phyloP scores from a whole-genome alignment of 2,329 filamentous ascomycete genomes.

The Colletotrichum aenigma region DNA sequence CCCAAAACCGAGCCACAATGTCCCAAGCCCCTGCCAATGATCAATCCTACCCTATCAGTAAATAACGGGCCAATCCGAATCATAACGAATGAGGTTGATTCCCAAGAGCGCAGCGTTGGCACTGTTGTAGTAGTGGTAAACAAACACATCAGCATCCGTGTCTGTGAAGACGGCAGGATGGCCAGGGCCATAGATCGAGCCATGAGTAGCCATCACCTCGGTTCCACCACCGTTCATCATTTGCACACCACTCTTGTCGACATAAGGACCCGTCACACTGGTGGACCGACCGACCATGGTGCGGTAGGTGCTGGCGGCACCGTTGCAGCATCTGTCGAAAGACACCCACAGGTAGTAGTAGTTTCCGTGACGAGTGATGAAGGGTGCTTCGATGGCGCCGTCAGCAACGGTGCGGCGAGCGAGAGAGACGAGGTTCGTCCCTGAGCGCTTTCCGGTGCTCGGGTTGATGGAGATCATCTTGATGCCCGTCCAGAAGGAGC shows the following conservation, averaged over 20 bases:
- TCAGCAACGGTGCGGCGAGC: slow-evolving; percentile 24
- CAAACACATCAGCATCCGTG: slow-evolving; percentile 32
- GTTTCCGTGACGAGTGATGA: slow-evolving; percentile 29
- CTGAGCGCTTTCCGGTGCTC: slow-evolving; percentile 27
- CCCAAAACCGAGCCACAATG: not conserved
- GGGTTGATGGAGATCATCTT: slow-evolving; percentile 30
- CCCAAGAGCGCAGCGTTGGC: slow-evolving; percentile 28
- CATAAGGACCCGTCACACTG: slow-evolving; percentile 30
- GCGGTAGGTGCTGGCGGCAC: slow-evolving; percentile 32
- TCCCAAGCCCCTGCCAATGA: not conserved
- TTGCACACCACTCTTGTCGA: slow-evolving; percentile 27
- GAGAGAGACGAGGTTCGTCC: slow-evolving; percentile 26
- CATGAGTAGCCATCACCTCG: slow-evolving; percentile 31
- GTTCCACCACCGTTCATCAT: slow-evolving; percentile 34
- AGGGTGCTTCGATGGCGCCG: slow-evolving; percentile 32
- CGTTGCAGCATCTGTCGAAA: slow-evolving; percentile 33
- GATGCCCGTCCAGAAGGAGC: slow-evolving; percentile 35
- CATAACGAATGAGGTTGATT: slow-evolving; percentile 34
- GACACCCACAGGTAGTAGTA: slow-evolving; percentile 37
- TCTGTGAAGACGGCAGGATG: slow-evolving; percentile 35
- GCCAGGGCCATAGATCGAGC: slow-evolving; percentile 31
- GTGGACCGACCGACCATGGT: slow-evolving; percentile 35
- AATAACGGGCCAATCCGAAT: slow-evolving; percentile 32
- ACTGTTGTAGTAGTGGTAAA: slow-evolving; percentile 34
- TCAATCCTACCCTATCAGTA: slow-evolving; percentile 21